Evolutionary conservation across 805 yeast species (phyloP).

Genomic region (Wickerhamomyces hampshirensis): DNA sequence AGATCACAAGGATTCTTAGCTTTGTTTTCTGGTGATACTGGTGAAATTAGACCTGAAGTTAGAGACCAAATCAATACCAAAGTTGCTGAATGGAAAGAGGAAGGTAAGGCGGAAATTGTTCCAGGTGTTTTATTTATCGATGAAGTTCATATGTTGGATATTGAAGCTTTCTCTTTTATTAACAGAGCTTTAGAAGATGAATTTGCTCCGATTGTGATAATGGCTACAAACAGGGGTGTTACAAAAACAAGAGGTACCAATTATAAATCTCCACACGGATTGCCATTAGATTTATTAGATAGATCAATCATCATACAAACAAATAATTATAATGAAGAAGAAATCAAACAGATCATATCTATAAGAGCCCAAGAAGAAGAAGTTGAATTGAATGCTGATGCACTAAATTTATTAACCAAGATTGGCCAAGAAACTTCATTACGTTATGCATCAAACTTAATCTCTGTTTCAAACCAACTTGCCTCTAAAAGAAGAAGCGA

Average conservation of each 20-base stretch:
- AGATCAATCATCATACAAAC: conserved; percentile 92
- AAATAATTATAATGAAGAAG: conserved; percentile 68
- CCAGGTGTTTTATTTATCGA: conserved; percentile 98
- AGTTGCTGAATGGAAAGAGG: conserved; percentile 98
- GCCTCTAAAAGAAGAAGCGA: conserved; percentile 74
- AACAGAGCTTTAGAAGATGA: conserved; percentile 96
- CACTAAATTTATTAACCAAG: conserved; percentile 80
- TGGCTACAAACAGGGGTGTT: conserved; percentile 97
- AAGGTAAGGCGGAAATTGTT: conserved; percentile 95
- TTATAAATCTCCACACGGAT: conserved; percentile 95
- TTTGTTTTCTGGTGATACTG: conserved; percentile 92
- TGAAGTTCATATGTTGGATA: conserved; percentile 97
- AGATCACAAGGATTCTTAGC: conserved; percentile 98
- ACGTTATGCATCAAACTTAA: conserved; percentile 88
- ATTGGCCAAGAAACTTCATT: conserved; percentile 87
- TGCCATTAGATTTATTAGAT: conserved; percentile 91
- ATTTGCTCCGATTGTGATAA: conserved; percentile 92
- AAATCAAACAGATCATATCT: conserved; percentile 77
- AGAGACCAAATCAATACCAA: conserved; percentile 95
- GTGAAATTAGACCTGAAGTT: conserved; percentile 93
- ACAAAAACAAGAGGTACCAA: conserved; percentile 91
- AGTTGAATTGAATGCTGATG: conserved; percentile 76
- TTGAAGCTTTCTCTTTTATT: conserved; percentile 91
- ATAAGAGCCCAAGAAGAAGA: conserved; percentile 95
- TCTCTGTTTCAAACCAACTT: conserved; percentile 84